Evolutionary conservation across 2,329 filamentous ascomycete species (phyloP).

Genomic region (Nannizziopsis arthrosporioides): DNA sequence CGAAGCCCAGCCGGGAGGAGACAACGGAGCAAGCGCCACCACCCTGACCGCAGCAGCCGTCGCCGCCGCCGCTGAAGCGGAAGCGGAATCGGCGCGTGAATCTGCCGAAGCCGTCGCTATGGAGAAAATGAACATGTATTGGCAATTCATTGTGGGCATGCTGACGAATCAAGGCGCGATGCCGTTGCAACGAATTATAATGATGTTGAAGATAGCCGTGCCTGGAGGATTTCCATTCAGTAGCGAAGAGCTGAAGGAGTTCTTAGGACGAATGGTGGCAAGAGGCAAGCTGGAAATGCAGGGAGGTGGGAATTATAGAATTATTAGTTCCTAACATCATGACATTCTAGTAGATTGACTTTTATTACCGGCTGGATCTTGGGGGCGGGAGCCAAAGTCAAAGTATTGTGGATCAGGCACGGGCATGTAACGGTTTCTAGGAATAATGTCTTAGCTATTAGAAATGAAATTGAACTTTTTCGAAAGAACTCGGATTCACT

Average conservation of each 20-base stretch:
- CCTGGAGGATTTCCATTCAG: conserved; percentile 80
- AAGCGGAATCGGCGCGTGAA: conserved; percentile 34
- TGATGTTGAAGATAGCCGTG: conserved; percentile 92
- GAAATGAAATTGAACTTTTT: no score
- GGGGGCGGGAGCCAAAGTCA: no score
- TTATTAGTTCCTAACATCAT: conserved; percentile 16
- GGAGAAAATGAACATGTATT: conserved; percentile 64
- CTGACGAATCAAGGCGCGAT: conserved; percentile 82
- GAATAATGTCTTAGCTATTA: no score
- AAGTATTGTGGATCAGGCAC: no score
- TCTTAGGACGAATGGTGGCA: conserved; percentile 66
- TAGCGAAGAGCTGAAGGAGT: conserved; percentile 73
- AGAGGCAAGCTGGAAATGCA: conserved; percentile 57
- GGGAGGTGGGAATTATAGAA: conserved; percentile 56
- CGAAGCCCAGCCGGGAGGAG: conserved; percentile 1
- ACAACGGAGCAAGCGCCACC: background rate
- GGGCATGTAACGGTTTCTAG: no score
- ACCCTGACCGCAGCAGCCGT: conserved; percentile 19
- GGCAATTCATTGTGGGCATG: conserved; percentile 90
- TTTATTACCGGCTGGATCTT: background rate
- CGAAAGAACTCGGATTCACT: no score
- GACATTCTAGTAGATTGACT: background rate
- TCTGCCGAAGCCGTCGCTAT: conserved; percentile 47
- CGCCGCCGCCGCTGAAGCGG: conserved; percentile 31
- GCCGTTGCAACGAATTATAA: conserved; percentile 67